Evolutionary conservation across 495 filamentous ascomycete genomes (phyloP).

Genomic region (Aspergillus conjunctus): DNA sequence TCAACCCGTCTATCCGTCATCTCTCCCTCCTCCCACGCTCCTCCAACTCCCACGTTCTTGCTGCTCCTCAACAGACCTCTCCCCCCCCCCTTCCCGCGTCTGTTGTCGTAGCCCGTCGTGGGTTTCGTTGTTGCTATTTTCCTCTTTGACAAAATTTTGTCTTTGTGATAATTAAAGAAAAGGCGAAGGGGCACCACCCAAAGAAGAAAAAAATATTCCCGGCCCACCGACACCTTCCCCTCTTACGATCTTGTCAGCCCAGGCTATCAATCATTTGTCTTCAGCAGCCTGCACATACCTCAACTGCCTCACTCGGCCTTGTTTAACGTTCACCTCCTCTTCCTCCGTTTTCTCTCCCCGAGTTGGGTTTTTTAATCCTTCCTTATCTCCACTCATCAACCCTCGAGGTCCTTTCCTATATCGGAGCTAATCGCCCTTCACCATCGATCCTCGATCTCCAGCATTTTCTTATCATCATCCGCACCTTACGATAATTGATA

Average conservation of each 20-base stretch:
- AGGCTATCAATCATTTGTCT: constrained; percentile 32
- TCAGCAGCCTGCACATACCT: constrained; percentile 24
- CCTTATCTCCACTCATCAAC: constrained; percentile 12
- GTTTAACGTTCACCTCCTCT: constrained; percentile 25
- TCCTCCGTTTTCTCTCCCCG: constrained; percentile 16
- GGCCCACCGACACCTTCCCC: constrained; percentile 17
- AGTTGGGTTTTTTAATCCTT: constrained; percentile 17
- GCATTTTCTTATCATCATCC: constrained; percentile 5
- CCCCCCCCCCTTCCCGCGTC: background rate
- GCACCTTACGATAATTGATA: constrained; percentile 7
- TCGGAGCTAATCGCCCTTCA: constrained; percentile 17
- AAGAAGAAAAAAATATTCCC: constrained; percentile 14
- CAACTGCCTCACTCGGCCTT: constrained; percentile 21
- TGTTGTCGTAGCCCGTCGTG: constrained; percentile 21
- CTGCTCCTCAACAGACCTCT: constrained; percentile 18
- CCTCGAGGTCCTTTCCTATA: constrained; percentile 15
- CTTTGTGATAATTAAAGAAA: constrained; percentile 6
- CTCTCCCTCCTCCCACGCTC: constrained; percentile 18
- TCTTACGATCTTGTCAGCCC: constrained; percentile 23
- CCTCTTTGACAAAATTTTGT: constrained; percentile 13
- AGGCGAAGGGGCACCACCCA: constrained; percentile 6
- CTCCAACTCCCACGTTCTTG: constrained; percentile 21
- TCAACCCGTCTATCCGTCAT: constrained; percentile 18
- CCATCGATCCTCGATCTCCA: constrained; percentile 9
- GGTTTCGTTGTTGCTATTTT: constrained; percentile 20